Percentiles rank a stretch among this genome's conserved stretches.
phyloP scores from a whole-genome alignment of 1,139 yeast species.

The Sugiyamaella xylanicola region DNA sequence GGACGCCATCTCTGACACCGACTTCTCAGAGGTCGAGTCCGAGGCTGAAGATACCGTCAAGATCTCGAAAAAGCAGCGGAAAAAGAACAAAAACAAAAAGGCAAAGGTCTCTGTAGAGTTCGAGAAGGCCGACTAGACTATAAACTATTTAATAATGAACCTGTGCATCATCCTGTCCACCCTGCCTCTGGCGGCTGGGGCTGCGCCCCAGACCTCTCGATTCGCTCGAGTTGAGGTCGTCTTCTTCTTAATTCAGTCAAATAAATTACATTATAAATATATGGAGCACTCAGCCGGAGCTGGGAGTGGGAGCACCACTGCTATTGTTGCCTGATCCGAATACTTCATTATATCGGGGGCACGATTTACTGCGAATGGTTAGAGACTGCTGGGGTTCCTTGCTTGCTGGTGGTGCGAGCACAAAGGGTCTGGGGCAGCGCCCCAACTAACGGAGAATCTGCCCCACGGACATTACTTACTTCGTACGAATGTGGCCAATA shows the following conservation, averaged over 20 bases:
- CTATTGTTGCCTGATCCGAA: conserved; percentile 10
- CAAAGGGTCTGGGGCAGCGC: background rate
- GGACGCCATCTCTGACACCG: conserved; percentile 59
- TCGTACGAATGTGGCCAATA: conserved; percentile 90
- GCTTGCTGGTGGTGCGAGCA: no score
- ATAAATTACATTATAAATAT: conserved; percentile 4
- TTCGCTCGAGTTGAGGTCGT: no score
- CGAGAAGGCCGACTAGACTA: conserved; percentile 17
- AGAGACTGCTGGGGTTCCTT: conserved; percentile 14
- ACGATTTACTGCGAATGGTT: conserved; percentile 50
- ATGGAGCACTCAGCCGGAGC: conserved; percentile 2
- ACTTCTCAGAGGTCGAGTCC: conserved; percentile 49
- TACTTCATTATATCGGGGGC: conserved; percentile 73
- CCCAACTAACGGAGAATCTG: background rate
- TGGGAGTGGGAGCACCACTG: conserved; percentile 15
- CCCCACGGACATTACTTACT: conserved; percentile 36
- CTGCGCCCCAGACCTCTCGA: background rate
- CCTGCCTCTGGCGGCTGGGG: background rate
- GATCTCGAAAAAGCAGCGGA: conserved; percentile 48
- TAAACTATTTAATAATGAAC: conserved; percentile 10
- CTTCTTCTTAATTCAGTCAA: background rate
- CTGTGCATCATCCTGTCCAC: conserved; percentile 2
- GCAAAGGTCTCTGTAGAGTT: conserved; percentile 31
- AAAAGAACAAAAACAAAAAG: conserved; percentile 49
- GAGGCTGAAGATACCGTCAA: conserved; percentile 42